Evolutionary conservation across 495 filamentous ascomycete species (phyloP).

Genomic region (Penicillium crystallinum): DNA sequence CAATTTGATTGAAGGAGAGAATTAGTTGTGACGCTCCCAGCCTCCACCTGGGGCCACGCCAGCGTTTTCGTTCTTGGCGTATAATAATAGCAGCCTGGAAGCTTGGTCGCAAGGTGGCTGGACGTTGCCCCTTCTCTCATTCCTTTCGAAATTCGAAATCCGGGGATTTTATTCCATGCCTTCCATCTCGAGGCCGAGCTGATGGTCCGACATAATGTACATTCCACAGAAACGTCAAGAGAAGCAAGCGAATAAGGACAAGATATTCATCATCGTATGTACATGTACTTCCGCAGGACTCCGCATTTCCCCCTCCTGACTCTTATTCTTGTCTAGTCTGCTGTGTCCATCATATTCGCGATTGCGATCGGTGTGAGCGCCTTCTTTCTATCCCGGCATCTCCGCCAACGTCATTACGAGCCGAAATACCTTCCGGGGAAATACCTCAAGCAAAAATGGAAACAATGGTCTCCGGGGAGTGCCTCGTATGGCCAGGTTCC

Average conservation of each 20-base stretch:
- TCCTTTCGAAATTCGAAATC: constrained; percentile 8
- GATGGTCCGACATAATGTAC: constrained; percentile 21
- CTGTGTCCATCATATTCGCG: constrained; percentile 34
- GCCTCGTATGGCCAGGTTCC: constrained; percentile 38
- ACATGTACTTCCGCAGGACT: not conserved
- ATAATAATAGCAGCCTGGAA: constrained; percentile 3
- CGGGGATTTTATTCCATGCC: constrained; percentile 16
- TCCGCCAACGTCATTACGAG: constrained; percentile 45
- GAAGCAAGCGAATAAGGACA: constrained; percentile 13
- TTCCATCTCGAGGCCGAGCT: constrained; percentile 19
- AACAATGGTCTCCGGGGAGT: constrained; percentile 48
- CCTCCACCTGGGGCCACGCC: constrained; percentile 1
- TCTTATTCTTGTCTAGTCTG: constrained; percentile 14
- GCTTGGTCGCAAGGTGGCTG: not conserved
- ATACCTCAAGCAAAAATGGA: constrained; percentile 56
- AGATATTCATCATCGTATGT: constrained; percentile 24
- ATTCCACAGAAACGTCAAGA: constrained; percentile 24
- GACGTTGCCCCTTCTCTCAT: constrained; percentile 1
- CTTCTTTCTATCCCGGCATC: constrained; percentile 44
- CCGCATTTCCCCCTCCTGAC: constrained; percentile 2
- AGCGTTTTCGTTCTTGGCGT: not conserved
- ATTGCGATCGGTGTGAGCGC: constrained; percentile 36
- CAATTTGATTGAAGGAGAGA: constrained; percentile 3
- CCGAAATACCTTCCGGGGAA: constrained; percentile 55
- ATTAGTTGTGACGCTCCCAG: not conserved